These are phyloP conservation scores for Hypomyces perniciosus DNA, from an alignment of 2,329 filamentous ascomycete species.

Conservation along the genomic window DNA sequence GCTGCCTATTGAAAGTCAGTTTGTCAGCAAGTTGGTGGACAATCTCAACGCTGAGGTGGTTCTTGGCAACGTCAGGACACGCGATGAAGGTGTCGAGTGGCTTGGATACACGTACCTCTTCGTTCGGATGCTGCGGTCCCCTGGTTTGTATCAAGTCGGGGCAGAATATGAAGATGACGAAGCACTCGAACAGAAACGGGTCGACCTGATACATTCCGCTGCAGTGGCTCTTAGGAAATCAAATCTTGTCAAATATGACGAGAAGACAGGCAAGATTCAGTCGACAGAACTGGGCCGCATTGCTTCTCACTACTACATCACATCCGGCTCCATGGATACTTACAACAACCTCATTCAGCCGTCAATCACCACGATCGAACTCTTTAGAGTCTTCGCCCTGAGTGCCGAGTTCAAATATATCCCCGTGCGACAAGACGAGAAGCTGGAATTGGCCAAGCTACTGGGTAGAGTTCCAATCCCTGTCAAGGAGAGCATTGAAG, in stretches of 20 bases:
- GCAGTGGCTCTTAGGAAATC: constrained; percentile 81
- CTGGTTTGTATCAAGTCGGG: constrained; percentile 90
- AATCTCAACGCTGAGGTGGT: constrained; percentile 97
- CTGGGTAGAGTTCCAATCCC: constrained; percentile 87
- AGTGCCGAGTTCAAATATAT: constrained; percentile 99
- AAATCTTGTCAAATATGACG: constrained; percentile 89
- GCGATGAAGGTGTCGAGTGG: constrained; percentile 98
- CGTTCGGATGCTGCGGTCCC: constrained; percentile 93
- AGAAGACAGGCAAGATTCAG: constrained; percentile 82
- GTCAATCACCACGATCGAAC: constrained; percentile 85
- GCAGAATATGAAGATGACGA: constrained; percentile 92
- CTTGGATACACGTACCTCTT: constrained; percentile 97
- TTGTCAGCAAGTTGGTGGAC: constrained; percentile 87
- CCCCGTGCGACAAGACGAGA: constrained; percentile 94
- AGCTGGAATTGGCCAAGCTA: constrained; percentile 89
- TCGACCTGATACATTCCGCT: constrained; percentile 95
- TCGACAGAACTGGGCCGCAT: constrained; percentile 92
- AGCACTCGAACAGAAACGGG: constrained; percentile 87
- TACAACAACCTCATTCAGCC: constrained; percentile 96
- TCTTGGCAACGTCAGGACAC: constrained; percentile 81
- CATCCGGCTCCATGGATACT: constrained; percentile 89
- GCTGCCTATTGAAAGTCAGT: constrained; percentile 92
- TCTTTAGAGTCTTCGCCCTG: constrained; percentile 92
- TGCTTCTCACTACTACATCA: constrained; percentile 98
- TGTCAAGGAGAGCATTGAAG: constrained; percentile 95